These are phyloP conservation scores for Boletus subcaerulescens DNA, from an alignment of 768 basidiomycete species.

Conservation along the genomic window DNA sequence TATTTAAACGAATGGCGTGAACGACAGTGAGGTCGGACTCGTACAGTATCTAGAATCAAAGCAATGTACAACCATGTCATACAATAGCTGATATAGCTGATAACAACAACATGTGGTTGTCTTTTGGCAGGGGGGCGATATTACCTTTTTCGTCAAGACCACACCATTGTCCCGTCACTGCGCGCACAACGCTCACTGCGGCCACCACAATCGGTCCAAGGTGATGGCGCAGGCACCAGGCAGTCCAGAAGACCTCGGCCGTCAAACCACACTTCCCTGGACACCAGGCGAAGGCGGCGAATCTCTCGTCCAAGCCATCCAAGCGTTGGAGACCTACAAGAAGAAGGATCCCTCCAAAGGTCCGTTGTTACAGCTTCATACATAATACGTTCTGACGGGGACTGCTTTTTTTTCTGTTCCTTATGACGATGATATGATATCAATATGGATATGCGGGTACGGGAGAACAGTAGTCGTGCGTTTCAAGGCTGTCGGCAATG, in stretches of 20 bases:
- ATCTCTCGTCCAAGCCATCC: conserved; percentile 47
- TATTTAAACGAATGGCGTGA: not conserved
- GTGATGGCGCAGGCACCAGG: conserved; percentile 30
- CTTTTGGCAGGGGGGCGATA: conserved; percentile 4
- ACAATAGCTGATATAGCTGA: too few relatives aligned
- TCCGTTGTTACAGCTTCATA: conserved; percentile 24
- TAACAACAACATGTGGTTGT: not conserved
- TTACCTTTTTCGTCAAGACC: conserved; percentile 14
- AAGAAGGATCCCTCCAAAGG: conserved; percentile 82
- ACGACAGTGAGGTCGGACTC: not conserved
- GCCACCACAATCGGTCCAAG: conserved; percentile 6
- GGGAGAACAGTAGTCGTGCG: conserved; percentile 76
- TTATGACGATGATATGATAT: not conserved
- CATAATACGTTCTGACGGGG: not conserved
- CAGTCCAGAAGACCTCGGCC: conserved; percentile 35
- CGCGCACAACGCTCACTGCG: not conserved
- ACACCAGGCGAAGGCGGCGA: conserved; percentile 32
- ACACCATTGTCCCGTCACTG: not conserved
- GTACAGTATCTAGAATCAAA: not conserved
- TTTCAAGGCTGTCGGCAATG: conserved; percentile 97
- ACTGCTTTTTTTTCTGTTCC: not conserved
- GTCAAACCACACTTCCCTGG: conserved; percentile 31
- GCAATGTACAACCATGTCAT: too few relatives aligned
- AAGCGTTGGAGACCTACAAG: conserved; percentile 82
- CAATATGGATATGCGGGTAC: too few relatives aligned